Percentiles rank a stretch among this genome's conserved stretches.
Evolutionary conservation across 805 yeast genomes (phyloP).

Genomic region (Starmerella davenportii): DNA sequence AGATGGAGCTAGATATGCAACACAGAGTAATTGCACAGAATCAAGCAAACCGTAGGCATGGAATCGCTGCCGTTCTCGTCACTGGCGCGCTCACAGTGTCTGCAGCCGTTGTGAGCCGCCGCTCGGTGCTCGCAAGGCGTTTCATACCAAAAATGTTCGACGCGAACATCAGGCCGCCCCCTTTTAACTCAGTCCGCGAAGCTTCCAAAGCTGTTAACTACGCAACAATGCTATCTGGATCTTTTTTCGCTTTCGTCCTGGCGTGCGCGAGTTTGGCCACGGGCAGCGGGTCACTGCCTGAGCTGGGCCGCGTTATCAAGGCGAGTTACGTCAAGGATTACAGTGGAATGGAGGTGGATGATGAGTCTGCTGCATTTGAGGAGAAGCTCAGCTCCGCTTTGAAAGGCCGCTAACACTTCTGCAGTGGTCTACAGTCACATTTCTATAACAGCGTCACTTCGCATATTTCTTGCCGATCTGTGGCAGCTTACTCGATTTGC

Average conservation of each 20-base stretch:
- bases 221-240: conserved; percentile 57
- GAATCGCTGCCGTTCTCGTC: conserved; percentile 34
- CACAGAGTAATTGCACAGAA: too few species aligned
- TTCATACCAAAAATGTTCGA: conserved; percentile 62
- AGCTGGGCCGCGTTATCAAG: conserved; percentile 8
- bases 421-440: too few species aligned
- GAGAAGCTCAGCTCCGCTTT: neutral
- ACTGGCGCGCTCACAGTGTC: conserved; percentile 55
- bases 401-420: too few species aligned
- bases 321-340: conserved; percentile 3
- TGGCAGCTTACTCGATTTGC: too few species aligned
- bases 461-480: too few species aligned
- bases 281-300: conserved; percentile 31
- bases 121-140: conserved; percentile 55
- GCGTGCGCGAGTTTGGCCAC: conserved; percentile 66
- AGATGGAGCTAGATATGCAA: too few species aligned
- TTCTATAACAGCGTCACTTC: too few species aligned
- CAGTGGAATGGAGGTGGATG: conserved; percentile 1
- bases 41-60: conserved; percentile 2
- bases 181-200: conserved; percentile 62
- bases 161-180: conserved; percentile 72
- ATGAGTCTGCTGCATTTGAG: conserved; percentile 3
- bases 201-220: conserved; percentile 72
- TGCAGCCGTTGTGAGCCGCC: conserved; percentile 55
- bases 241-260: conserved; percentile 52